Percentiles rank a stretch among this genome's conserved stretches.
phyloP scores from a whole-genome alignment of 2,329 filamentous ascomycete genomes.

The Curvularia sp. region DNA sequence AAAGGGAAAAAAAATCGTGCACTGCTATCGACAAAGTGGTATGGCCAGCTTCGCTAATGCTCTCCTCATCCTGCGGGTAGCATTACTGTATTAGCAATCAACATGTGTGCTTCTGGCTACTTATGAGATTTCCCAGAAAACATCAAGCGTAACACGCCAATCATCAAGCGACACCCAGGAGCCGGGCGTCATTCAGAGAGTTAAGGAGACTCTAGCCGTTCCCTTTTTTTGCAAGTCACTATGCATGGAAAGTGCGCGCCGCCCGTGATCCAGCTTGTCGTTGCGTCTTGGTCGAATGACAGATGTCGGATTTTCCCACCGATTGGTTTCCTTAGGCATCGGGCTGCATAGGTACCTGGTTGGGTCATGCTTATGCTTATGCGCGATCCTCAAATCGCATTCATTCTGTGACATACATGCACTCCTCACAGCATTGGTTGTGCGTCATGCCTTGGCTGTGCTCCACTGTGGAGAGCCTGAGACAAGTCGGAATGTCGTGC shows the following conservation, averaged over 20 bases:
- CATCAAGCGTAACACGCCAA: neutral
- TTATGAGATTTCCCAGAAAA: neutral
- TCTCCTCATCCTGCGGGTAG: neutral
- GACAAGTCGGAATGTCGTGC: neutral
- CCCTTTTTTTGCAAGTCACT: conserved; percentile 3
- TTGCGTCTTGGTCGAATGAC: neutral
- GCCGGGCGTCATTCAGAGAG: conserved; percentile 3
- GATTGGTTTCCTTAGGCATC: conserved; percentile 4
- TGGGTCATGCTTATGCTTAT: conserved; percentile 7
- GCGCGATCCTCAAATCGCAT: conserved; percentile 8
- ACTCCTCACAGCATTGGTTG: neutral
- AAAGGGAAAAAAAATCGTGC: neutral
- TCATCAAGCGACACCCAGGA: neutral
- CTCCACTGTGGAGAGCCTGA: conserved; percentile 4
- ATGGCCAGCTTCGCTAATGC: neutral
- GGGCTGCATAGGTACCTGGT: conserved; percentile 3
- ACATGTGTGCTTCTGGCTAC: neutral
- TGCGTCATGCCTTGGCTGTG: conserved; percentile 2
- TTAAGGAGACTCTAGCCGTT: neutral
- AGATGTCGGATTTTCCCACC: neutral
- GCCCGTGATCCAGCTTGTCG: neutral
- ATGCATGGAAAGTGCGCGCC: neutral
- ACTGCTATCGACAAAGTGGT: neutral
- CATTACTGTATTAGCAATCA: neutral
- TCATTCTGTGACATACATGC: neutral